These are phyloP conservation scores for Neckera pumila DNA, from an alignment of 225 moss, liverwort and hornwort genomes.

Conservation along the genomic window DNA sequence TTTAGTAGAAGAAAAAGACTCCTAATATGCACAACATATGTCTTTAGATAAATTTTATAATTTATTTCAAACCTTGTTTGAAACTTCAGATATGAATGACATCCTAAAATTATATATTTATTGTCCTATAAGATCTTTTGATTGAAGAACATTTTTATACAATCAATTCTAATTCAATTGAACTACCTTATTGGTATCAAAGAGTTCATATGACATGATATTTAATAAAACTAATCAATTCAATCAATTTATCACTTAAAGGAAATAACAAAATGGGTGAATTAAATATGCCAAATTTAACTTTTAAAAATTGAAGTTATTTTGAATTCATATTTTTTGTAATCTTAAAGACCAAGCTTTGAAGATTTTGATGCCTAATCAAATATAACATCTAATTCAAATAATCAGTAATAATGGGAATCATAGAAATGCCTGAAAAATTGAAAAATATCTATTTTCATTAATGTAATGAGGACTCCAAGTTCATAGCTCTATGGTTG, in stretches of 20 bases:
- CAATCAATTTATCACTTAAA: background rate
- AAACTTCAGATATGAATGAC: background rate
- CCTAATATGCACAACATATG: accelerated
- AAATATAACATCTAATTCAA: background rate
- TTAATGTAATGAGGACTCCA: background rate
- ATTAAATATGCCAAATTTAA: background rate
- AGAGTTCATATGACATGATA: background rate
- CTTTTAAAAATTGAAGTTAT: background rate
- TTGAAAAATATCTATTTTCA: accelerated
- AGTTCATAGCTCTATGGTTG: too few relatives aligned
- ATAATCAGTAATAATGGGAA: background rate
- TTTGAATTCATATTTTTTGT: too few relatives aligned
- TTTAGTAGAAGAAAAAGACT: too few relatives aligned
- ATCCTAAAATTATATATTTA: too few relatives aligned
- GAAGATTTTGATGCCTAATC: background rate
- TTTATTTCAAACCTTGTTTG: background rate
- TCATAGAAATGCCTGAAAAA: background rate
- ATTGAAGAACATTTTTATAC: background rate
- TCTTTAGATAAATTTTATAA: background rate
- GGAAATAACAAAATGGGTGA: background rate
- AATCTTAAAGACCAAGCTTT: too few relatives aligned
- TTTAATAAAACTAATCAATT: background rate
- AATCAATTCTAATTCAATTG: background rate
- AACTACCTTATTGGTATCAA: background rate
- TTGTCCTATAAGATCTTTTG: background rate